These are phyloP conservation scores for Chaetomium olivaceum DNA, from an alignment of 2,329 filamentous ascomycete genomes.

Conservation along the genomic window DNA sequence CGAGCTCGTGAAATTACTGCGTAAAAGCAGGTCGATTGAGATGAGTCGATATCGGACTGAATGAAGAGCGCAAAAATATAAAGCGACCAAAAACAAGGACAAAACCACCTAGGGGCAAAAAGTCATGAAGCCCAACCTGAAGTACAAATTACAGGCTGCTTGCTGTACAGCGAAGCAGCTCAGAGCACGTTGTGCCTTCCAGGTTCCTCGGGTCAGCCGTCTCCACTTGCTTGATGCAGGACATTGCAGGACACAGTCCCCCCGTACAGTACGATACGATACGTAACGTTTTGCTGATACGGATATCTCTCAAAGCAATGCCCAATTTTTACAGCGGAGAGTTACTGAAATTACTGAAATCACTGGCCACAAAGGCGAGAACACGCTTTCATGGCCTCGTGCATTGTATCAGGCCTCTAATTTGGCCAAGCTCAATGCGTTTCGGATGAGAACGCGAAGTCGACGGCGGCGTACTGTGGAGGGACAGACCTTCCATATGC, in stretches of 20 bases:
- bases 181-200: neutral
- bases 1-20: neutral
- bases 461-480: neutral
- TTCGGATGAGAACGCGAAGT: neutral
- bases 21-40: too few relatives aligned
- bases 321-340: neutral
- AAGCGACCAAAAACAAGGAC: neutral
- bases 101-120: too few relatives aligned
- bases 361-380: neutral
- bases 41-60: neutral
- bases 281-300: neutral
- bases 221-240: slow-evolving; percentile 3
- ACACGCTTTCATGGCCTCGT: neutral
- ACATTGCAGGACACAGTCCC: neutral
- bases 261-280: neutral
- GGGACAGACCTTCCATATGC: neutral
- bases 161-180: neutral
- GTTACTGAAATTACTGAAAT: neutral
- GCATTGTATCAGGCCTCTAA: neutral
- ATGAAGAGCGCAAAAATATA: neutral
- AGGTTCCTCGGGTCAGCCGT: slow-evolving; percentile 13
- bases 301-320: neutral
- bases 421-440: neutral
- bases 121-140: neutral
- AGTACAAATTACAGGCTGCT: neutral